phyloP scores from a whole-genome alignment of 495 filamentous ascomycete species.

The Trichoderma asperelloides region DNA sequence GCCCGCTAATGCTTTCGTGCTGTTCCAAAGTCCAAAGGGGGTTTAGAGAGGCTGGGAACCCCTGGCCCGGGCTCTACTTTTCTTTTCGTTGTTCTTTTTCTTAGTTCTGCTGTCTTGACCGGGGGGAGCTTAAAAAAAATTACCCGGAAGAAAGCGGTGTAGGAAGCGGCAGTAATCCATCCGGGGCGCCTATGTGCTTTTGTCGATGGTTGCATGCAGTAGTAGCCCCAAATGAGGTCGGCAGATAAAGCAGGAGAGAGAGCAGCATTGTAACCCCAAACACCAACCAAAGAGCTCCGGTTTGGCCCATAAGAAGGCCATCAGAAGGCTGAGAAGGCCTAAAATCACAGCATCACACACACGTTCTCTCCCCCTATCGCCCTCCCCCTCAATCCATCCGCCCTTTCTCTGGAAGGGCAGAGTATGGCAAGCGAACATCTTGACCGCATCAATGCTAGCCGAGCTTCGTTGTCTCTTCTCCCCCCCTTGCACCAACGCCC shows the following conservation, averaged over 20 bases:
- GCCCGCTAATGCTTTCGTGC: too few relatives aligned
- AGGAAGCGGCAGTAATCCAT: not conserved
- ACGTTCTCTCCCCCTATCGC: not conserved
- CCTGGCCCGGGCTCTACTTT: not conserved
- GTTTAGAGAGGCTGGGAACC: not conserved
- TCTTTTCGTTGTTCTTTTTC: not conserved
- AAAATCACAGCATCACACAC: not conserved
- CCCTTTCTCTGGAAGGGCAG: not conserved
- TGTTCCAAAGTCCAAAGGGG: not conserved
- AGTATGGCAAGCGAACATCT: not conserved
- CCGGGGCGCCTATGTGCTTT: not conserved
- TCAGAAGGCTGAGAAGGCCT: not conserved
- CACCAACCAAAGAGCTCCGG: too few relatives aligned
- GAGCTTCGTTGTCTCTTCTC: not conserved
- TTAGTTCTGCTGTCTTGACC: not conserved
- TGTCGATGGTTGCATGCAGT: not conserved
- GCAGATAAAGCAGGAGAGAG: not conserved
- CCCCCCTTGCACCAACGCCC: not conserved
- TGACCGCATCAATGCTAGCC: constrained; percentile 5
- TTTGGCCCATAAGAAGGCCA: too few relatives aligned
- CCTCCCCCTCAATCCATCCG: not conserved
- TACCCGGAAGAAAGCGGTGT: not conserved
- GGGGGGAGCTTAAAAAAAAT: not conserved
- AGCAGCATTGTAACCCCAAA: not conserved
- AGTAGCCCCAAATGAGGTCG: not conserved